A percentile compares a stretch with the other conserved stretches of the same genome.
phyloP scores from a whole-genome alignment of 257 asterid species.

The Solanum arcanum region DNA sequence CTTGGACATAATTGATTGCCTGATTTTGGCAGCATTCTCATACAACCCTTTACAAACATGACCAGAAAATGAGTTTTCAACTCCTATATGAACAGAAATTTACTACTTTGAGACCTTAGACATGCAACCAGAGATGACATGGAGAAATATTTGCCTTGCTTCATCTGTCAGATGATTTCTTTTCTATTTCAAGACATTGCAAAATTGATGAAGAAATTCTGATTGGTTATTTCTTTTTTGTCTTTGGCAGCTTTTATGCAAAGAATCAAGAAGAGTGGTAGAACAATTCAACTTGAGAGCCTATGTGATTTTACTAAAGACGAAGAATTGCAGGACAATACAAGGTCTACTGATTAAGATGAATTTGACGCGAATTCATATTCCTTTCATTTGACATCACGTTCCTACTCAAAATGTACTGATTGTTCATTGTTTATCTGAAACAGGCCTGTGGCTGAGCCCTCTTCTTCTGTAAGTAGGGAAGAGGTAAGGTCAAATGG shows the following conservation, averaged over 20 bases:
- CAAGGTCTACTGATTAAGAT: not conserved
- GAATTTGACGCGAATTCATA: not conserved
- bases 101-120: not conserved
- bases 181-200: not conserved
- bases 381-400: not conserved
- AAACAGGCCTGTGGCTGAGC: conserved; percentile 12
- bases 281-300: conserved; percentile 43
- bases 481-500: not conserved
- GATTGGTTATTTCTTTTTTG: not conserved
- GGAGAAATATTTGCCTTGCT: not conserved
- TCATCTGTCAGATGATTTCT: not conserved
- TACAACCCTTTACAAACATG: not conserved
- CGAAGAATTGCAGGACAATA: conserved; percentile 17
- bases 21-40: not conserved
- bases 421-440: not conserved
- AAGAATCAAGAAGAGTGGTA: conserved; percentile 60
- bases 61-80: not conserved
- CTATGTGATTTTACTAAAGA: conserved; percentile 60
- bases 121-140: not conserved
- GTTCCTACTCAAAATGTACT: not conserved
- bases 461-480: not conserved
- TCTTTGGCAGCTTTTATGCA: conserved; percentile 64
- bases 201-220: not conserved
- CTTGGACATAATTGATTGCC: not conserved
- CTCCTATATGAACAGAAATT: not conserved